Conservation (phyloP, 2,329 filamentous ascomycete genomes). For the Cephalotrichum gorgonifer region DNA sequence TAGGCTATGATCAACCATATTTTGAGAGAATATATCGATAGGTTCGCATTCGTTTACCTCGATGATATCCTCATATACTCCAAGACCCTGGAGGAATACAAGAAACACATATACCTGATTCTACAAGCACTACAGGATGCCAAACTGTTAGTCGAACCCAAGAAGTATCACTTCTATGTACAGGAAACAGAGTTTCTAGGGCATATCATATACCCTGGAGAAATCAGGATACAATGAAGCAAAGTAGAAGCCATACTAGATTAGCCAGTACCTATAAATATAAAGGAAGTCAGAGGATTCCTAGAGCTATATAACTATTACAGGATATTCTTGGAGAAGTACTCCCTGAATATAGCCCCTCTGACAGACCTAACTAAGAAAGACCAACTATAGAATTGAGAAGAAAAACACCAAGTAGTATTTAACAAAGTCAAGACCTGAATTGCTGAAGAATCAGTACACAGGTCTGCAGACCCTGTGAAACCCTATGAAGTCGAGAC, state of each 20-base stretch:
- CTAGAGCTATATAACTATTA: conserved; percentile 8
- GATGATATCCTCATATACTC: conserved; percentile 11
- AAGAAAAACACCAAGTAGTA: not conserved
- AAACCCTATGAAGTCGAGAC: not conserved
- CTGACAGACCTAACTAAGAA: not conserved
- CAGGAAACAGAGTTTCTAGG: not conserved
- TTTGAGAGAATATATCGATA: conserved; percentile 1
- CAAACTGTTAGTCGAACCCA: not conserved
- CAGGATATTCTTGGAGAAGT: conserved; percentile 1
- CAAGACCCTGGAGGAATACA: conserved; percentile 6
- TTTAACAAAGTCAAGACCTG: not conserved
- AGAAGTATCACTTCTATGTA: not conserved
- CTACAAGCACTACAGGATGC: not conserved
- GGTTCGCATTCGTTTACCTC: conserved; percentile 9
- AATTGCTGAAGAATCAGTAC: too few relatives aligned
- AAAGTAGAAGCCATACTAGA: conserved; percentile 10
- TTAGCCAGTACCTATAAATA: conserved; percentile 10
- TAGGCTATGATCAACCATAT: conserved; percentile 10
- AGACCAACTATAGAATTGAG: not conserved
- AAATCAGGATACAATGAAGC: conserved; percentile 3
- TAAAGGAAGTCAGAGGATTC: conserved; percentile 10
- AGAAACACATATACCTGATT: not conserved
- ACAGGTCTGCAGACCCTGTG: not conserved
- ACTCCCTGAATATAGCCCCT: not conserved
- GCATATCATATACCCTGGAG: not conserved